Evolutionary conservation across 371 early-diverging fungal genomes (phyloP), one percentile per base, ranked within the genome.

Genomic region (Capniomyces stellatus): DNA sequence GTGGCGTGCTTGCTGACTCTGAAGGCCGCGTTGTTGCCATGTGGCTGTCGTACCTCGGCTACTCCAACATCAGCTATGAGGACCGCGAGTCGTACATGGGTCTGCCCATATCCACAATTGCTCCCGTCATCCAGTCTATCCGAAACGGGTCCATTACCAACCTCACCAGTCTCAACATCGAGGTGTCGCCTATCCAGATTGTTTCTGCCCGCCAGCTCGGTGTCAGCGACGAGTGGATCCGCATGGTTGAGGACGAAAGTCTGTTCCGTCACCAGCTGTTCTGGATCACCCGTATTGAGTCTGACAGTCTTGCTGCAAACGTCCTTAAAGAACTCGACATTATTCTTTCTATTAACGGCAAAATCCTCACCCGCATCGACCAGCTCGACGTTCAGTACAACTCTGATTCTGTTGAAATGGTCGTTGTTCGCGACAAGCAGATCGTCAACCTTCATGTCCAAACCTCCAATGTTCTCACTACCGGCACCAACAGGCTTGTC

Each of bases 281-380:
- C 57, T 73, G 74, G 24, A n/a, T n/a, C n/a, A n/a, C n/a, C n/a
- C n/a, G 75, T 15, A n/a, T n/a, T n/a, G n/a, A n/a, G n/a, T n/a
- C n/a, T n/a, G n/a, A n/a, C 54, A 72, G 75, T 24, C 61, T 70
- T 29, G 64, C 65, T 0, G 72, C 79, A 24, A 63, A 66, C 54
- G 70, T 77, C 4, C 60, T 82, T 53, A 67, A 78, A 57, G 87
- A 86, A 0, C 84, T 89, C 29, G 94, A 94, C 60, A 64, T 92
- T 25, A 71, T 94, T 19, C 66, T 92, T 19, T 75, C 77, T 30
- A 66, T 87, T 29, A 71, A 85, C 48, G 85, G 82, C 22, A 54
- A 69, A 15, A 59, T 75, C 15, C 77, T 86, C 1, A 82, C 81
- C 6, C 66, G 82, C 3, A 78, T 89, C 72, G 62, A 67, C 24